A percentile compares a stretch with the other conserved stretches of the same genome.
phyloP scores from a whole-genome alignment of 2,329 filamentous ascomycete species.

The Aspergillus hiratsukae region DNA sequence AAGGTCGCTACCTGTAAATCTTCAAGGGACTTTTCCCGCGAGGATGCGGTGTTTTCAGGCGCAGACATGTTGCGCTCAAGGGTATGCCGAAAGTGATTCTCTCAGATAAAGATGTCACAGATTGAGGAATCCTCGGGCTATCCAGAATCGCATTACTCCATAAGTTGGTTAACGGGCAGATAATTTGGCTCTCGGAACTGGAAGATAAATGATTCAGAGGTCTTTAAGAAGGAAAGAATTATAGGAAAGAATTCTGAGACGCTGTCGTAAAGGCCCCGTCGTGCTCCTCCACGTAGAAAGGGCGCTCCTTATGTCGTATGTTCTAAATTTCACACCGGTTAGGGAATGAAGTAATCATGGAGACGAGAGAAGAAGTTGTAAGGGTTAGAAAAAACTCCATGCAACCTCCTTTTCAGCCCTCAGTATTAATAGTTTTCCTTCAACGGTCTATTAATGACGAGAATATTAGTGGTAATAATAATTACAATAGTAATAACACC shows the following conservation, averaged over 20 bases:
- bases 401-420: neutral
- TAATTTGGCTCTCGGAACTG: neutral
- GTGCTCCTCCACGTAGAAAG: neutral
- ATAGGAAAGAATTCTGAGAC: neutral
- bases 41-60: constrained; percentile 5
- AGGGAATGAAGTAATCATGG: neutral
- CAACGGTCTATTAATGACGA: neutral
- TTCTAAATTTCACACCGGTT: neutral
- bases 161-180: neutral
- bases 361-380: neutral
- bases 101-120: neutral
- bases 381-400: neutral
- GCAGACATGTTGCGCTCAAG: constrained; percentile 7
- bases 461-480: neutral
- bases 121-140: neutral
- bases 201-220: neutral
- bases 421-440: neutral
- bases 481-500: neutral
- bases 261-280: neutral
- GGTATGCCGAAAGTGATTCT: neutral
- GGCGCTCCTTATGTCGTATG: neutral
- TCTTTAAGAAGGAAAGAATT: neutral
- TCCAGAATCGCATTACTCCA: neutral
- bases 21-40: constrained; percentile 3
- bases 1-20: constrained; percentile 4